A percentile compares a stretch with the other conserved stretches of the same genome.
These are phyloP conservation scores for Teunomyces stri DNA, from an alignment of 805 yeast species.

Conservation along the genomic window DNA sequence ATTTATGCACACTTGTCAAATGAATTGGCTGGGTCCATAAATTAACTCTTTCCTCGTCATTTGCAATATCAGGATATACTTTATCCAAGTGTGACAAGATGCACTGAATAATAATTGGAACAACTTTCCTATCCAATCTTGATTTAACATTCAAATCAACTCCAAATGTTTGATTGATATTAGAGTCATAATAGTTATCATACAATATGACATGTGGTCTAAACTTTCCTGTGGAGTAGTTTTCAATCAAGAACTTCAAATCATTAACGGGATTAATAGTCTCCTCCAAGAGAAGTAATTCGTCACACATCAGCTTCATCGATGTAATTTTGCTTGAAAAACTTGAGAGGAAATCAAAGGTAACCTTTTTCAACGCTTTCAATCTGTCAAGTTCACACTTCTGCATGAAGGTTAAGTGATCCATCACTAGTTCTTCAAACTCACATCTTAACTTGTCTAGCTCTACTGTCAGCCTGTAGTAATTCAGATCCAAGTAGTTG, in stretches of 20 bases:
- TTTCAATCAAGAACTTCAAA: conserved; percentile 61
- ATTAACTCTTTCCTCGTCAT: conserved; percentile 65
- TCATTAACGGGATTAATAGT: conserved; percentile 70
- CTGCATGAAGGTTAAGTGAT: conserved; percentile 74
- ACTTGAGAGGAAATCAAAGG: conserved; percentile 67
- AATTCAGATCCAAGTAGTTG: conserved; percentile 48
- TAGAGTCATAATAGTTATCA: conserved; percentile 75
- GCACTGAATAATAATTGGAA: conserved; percentile 65
- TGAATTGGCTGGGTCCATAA: conserved; percentile 70
- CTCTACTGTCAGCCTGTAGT: conserved; percentile 48
- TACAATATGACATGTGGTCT: conserved; percentile 69
- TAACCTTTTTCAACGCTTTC: conserved; percentile 70
- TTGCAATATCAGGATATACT: conserved; percentile 63
- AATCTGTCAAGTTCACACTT: conserved; percentile 78
- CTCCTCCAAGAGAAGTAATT: conserved; percentile 63
- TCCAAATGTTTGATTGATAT: conserved; percentile 72
- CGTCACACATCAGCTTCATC: conserved; percentile 58
- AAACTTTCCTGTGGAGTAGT: conserved; percentile 71
- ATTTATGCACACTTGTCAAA: conserved; percentile 55
- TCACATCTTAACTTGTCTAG: conserved; percentile 69
- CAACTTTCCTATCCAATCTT: conserved; percentile 67
- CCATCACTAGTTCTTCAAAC: conserved; percentile 69
- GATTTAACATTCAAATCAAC: conserved; percentile 71
- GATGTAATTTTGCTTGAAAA: conserved; percentile 59
- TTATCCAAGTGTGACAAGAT: conserved; percentile 66